A percentile compares a stretch with the other conserved stretches of the same genome.
Evolutionary conservation across 768 basidiomycete species (phyloP).

Genomic region (Trametes meyenii): DNA sequence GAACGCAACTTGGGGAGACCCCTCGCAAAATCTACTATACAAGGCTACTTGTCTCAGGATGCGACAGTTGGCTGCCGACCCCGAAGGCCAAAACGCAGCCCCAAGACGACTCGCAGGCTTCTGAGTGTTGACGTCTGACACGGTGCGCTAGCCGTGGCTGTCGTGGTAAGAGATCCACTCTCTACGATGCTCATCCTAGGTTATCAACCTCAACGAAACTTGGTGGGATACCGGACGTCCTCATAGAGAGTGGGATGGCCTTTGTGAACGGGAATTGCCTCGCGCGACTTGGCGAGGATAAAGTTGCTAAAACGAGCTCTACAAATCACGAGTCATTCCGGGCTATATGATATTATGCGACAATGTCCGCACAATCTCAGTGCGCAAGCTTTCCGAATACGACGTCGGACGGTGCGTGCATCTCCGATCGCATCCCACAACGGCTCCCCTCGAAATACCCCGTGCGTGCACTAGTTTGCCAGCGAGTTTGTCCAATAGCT

Average conservation of each 20-base stretch:
- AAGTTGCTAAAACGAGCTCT: background rate
- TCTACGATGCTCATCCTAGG: slow-evolving; percentile 28
- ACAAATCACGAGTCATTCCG: background rate
- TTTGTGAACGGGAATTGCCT: slow-evolving; percentile 20
- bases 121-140: slow-evolving; percentile 22
- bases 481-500: background rate
- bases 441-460: slow-evolving; percentile 8
- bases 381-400: background rate
- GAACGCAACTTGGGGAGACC: slow-evolving; percentile 7
- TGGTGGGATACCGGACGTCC: slow-evolving; percentile 22
- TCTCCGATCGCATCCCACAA: slow-evolving; percentile 10
- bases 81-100: background rate
- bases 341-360: too few relatives aligned
- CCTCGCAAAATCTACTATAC: slow-evolving; percentile 12
- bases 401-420: background rate
- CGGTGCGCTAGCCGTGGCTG: too few relatives aligned
- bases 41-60: slow-evolving; percentile 19
- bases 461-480: background rate
- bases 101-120: background rate
- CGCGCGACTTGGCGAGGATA: background rate
- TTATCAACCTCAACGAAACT: slow-evolving; percentile 18
- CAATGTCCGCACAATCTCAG: background rate
- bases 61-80: background rate
- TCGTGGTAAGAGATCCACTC: background rate
- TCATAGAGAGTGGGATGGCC: slow-evolving; percentile 25